phyloP scores from a whole-genome alignment of 2,329 filamentous ascomycete species.

The Trichoderma aggressivum region DNA sequence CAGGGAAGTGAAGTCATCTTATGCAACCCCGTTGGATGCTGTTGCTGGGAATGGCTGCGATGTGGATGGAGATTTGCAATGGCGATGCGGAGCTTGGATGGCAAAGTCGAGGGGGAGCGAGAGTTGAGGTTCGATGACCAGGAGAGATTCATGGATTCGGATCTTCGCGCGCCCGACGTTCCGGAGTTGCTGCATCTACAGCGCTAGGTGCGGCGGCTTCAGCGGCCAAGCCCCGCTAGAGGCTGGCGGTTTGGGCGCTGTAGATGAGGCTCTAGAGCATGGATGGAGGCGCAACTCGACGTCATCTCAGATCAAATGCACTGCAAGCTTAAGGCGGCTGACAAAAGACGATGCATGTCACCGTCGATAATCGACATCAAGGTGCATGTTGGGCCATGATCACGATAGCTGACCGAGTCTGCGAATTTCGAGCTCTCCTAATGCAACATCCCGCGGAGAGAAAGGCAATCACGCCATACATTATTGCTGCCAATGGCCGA shows the following conservation, averaged over 20 bases:
- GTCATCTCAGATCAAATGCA: background rate
- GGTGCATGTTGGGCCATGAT: background rate
- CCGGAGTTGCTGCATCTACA: background rate
- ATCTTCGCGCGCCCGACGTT: background rate
- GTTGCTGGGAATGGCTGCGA: background rate
- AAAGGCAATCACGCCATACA: background rate
- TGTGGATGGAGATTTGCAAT: background rate
- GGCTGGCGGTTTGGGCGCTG: background rate
- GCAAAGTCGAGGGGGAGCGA: background rate
- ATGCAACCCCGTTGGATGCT: background rate
- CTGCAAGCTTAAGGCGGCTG: background rate
- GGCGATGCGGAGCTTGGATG: background rate
- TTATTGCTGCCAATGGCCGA: background rate
- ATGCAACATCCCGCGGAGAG: background rate
- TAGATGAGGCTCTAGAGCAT: background rate
- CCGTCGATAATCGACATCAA: background rate
- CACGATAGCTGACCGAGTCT: background rate
- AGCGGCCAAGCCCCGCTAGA: background rate
- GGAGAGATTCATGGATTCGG: background rate
- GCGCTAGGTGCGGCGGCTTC: background rate
- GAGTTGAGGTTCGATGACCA: background rate
- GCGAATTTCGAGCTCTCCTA: background rate
- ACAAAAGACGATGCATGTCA: background rate
- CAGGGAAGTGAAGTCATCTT: background rate
- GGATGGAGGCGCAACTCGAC: background rate